Base-by-base conservation (phyloP, 202 grass and related monocot species). In the Eragrostis tef region DNA sequence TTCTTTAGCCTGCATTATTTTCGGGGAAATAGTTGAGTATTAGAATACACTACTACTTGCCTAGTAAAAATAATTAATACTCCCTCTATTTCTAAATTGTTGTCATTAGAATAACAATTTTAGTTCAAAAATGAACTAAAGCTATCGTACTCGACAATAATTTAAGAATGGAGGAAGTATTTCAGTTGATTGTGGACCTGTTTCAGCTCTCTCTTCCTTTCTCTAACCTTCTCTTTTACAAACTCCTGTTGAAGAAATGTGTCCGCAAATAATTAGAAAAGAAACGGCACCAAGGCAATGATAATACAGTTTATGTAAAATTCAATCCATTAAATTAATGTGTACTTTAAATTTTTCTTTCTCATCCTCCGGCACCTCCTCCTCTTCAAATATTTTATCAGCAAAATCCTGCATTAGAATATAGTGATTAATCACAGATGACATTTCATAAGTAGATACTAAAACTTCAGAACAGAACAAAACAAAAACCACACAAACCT, bases 321-420 rank as follows among this genome's bases (percentile, higher is more conserved):
- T 31, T 64, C 34, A 39, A 75, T 62, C 14, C 56, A 50, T 16
- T 59, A 78, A 19, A 62, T 29, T 43, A 59, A 46, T 15, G 22
- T 51, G 19, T 74, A 88, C 87, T 86, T 90, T 93, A 54, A 97
- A 92, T 45, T 91, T 89, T 43, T 94, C 94, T 90, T 80, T 94
- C 67, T 94, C 87, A 25, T 87, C 94, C 51, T 97, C 81, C 26
- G 86, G 87, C 21, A 94, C 46, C 26, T 2, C 50, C 21, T 94
- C 94, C 4, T 71, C 88, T 69, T 87, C 25, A 58, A 90, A 68
- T 54, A 85, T 73, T 19, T 90, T 81, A 27, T 87, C 77, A 69
- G 53, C 66, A 87, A 94, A 97, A 54, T 89, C 89, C 94, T 97
- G 72, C 9, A 84, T 78, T 15, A 11, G 63, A 81, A 27, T 20